A percentile compares a stretch with the other conserved stretches of the same genome.
These are phyloP conservation scores for Cryphonectria japonica DNA, from an alignment of 2,329 filamentous ascomycete genomes.

Conservation along the genomic window DNA sequence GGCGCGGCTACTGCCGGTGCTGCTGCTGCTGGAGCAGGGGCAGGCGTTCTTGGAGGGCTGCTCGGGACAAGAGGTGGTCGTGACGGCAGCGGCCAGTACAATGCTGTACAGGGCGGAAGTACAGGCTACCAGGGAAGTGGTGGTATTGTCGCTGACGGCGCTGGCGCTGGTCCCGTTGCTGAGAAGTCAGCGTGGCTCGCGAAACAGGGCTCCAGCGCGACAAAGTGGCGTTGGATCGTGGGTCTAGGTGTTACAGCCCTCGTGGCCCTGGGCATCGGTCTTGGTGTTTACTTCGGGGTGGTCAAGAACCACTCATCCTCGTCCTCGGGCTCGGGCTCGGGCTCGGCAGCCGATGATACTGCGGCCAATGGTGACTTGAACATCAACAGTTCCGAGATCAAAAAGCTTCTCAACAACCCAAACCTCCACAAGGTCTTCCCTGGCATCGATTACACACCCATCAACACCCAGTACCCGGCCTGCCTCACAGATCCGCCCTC, in stretches of 20 bases:
- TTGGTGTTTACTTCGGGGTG: slow-evolving; percentile 74
- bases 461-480: slow-evolving; percentile 87
- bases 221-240: slow-evolving; percentile 72
- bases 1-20: slow-evolving; percentile 44
- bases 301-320: slow-evolving; percentile 55
- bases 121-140: slow-evolving; percentile 37
- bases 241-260: slow-evolving; percentile 66
- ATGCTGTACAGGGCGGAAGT: slow-evolving; percentile 50
- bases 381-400: slow-evolving; percentile 77
- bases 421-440: slow-evolving; percentile 92
- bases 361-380: slow-evolving; percentile 70
- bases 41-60: slow-evolving; percentile 47
- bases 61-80: slow-evolving; percentile 40
- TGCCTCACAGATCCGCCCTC: slow-evolving; percentile 78
- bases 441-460: slow-evolving; percentile 92
- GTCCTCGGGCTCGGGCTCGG: slow-evolving; percentile 37
- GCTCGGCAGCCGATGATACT: slow-evolving; percentile 62
- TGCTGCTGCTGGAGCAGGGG: slow-evolving; percentile 44
- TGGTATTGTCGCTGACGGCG: slow-evolving; percentile 29
- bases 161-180: slow-evolving; percentile 27
- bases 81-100: slow-evolving; percentile 56
- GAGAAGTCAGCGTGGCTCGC: slow-evolving; percentile 71
- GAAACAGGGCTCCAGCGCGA: slow-evolving; percentile 61
- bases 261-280: slow-evolving; percentile 71
- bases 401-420: slow-evolving; percentile 77